Evolutionary conservation across 1,284 basidiomycete species (phyloP), one percentile per base, ranked within the genome.

Genomic region (Ceratorhiza oryzae-sativae): DNA sequence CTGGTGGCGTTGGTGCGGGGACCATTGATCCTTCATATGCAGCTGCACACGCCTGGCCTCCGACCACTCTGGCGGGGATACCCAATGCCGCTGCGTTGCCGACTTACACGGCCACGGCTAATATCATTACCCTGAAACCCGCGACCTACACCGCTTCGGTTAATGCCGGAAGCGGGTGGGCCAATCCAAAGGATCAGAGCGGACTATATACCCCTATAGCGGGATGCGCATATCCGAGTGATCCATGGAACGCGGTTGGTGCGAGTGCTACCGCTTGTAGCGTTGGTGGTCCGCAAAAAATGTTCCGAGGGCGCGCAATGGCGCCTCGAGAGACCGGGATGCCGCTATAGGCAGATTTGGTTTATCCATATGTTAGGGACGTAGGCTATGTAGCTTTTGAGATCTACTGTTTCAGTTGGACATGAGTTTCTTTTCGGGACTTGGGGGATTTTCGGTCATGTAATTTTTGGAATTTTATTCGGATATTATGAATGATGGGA

Each of bases 81-180:
- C 80, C 83, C 15, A 80, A 80, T 18, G 79, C 80, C 36, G 79
- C 90, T 18, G 72, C 79, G 30, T 82, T 91, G 12, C 87, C 89
- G 15, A 82, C 84, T 1, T 92, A 90, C 80, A 90, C 90, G 1
- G 84, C 86, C 2, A 90, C 90, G 1, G 90, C 88, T n/a, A 77
- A 84, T 0, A 77, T 88, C 53, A 79, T 84, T 51, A 88, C 87
- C 10, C 83, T 91, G 25, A 80, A 88, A 3, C 82, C 75, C 3
- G 86, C 87, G 13, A 85, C 87, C 49, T 85, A 87, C 77, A 86
- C 86, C 2, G 36, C 36, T 39, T 6, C 36, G 36, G 84, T 87
- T 32, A 79, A 81, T 73, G 85, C 84, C 0, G 94, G 94, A 12
- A 85, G 82, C 74, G 95, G 94, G 45, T 97, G 95, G 95, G 81